phyloP scores from a whole-genome alignment of 2,329 filamentous ascomycete genomes.

The Trichoderma pleuroti region DNA sequence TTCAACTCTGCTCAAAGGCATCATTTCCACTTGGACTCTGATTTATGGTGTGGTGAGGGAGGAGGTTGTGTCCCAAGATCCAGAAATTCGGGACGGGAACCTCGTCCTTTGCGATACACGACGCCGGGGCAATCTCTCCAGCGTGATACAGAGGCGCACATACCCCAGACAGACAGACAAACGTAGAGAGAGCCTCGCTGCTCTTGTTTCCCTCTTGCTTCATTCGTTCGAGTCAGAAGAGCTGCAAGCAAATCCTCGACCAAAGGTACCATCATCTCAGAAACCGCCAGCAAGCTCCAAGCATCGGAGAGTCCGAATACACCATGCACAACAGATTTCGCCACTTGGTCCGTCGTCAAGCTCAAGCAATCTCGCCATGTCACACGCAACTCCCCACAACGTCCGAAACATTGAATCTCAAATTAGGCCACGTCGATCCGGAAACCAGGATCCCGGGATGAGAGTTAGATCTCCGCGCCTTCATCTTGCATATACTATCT shows the following conservation, averaged over 20 bases:
- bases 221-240: not conserved
- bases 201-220: not conserved
- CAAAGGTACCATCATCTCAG: not conserved
- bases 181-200: not conserved
- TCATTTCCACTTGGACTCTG: not conserved
- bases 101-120: not conserved
- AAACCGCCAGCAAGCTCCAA: not conserved
- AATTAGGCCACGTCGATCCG: not conserved
- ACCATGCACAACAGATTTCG: not conserved
- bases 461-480: not conserved
- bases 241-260: not conserved
- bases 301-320: not conserved
- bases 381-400: not conserved
- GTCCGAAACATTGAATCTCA: conserved; percentile 9
- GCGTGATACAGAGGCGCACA: not conserved
- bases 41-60: not conserved
- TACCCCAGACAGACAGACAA: not conserved
- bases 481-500: conserved; percentile 17
- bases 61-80: not conserved
- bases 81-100: conserved; percentile 6
- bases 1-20: not conserved
- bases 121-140: not conserved
- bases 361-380: not conserved
- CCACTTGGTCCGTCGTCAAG: not conserved
- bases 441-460: not conserved